Evolutionary conservation across 129 eudicot species (phyloP).

Genomic region (Pittosporum tobira): DNA sequence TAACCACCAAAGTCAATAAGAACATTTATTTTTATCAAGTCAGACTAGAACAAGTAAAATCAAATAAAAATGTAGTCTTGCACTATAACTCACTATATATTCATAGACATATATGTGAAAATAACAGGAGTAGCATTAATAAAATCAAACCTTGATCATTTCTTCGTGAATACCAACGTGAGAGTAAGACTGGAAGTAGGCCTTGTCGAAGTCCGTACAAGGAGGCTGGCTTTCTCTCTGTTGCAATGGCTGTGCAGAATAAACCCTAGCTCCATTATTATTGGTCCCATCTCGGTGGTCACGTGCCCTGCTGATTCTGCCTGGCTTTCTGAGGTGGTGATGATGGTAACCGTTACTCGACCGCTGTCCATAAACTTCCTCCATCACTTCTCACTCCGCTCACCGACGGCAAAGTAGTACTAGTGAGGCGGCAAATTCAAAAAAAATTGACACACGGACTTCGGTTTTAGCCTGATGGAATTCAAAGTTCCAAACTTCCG

Average conservation of each 20-base stretch:
- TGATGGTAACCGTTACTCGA: slow-evolving; percentile 42
- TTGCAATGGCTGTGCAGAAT: slow-evolving; percentile 12
- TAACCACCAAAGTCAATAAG: too few species aligned
- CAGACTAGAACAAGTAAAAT: not conserved
- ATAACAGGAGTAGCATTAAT: too few species aligned
- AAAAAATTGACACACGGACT: too few species aligned
- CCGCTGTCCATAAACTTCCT: slow-evolving; percentile 32
- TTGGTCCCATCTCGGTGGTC: not conserved
- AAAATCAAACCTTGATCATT: slow-evolving; percentile 99
- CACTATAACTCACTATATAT: too few species aligned
- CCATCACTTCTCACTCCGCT: slow-evolving; percentile 8
- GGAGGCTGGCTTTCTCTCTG: slow-evolving; percentile 36
- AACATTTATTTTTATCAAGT: too few species aligned
- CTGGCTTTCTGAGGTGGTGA: slow-evolving; percentile 25
- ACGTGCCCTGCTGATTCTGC: slow-evolving; percentile 36
- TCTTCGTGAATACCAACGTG: slow-evolving; percentile 97
- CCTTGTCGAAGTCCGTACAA: slow-evolving; percentile 81
- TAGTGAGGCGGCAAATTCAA: not conserved
- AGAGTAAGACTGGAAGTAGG: slow-evolving; percentile 82
- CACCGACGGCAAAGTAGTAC: not conserved
- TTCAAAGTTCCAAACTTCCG: too few species aligned
- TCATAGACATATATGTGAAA: too few species aligned
- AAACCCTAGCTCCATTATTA: slow-evolving; percentile 43
- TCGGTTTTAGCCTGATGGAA: not conserved
- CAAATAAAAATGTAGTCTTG: too few species aligned